These are phyloP conservation scores for Pseudoscleropodium purum DNA, from an alignment of 225 moss, liverwort and hornwort species.

Conservation along the genomic window DNA sequence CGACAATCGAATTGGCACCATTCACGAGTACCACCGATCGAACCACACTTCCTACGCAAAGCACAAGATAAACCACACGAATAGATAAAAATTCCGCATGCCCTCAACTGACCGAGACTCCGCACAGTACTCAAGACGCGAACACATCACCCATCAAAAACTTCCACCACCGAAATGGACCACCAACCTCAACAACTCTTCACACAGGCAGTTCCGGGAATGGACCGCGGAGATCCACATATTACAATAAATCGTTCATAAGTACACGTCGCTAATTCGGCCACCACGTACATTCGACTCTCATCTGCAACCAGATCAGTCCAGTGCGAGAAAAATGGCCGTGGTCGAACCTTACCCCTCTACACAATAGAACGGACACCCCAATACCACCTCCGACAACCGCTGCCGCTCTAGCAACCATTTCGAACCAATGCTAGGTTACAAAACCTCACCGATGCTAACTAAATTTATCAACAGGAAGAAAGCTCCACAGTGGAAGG, in stretches of 20 bases:
- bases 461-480: constrained; percentile 29
- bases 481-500: background rate
- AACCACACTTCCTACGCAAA: background rate
- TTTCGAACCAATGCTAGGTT: constrained; percentile 1
- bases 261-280: constrained; percentile 13
- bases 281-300: constrained; percentile 18
- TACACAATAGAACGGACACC: background rate
- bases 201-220: background rate
- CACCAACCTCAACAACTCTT: too few species aligned
- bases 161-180: accelerated
- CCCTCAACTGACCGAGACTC: background rate
- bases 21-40: background rate
- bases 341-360: background rate
- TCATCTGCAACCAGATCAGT: background rate
- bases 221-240: background rate
- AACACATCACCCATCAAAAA: background rate
- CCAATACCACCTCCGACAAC: background rate
- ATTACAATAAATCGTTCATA: constrained; percentile 3
- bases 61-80: too few species aligned
- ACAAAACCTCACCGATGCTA: constrained; percentile 16
- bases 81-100: background rate
- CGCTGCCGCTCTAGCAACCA: constrained; percentile 5
- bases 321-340: constrained; percentile 1
- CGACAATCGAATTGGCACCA: too few species aligned
- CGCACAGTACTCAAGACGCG: background rate